Evolutionary conservation across 139 green algal genomes (phyloP), one percentile per base, ranked within the genome.

Genomic region (Zygnema cylindricum): DNA sequence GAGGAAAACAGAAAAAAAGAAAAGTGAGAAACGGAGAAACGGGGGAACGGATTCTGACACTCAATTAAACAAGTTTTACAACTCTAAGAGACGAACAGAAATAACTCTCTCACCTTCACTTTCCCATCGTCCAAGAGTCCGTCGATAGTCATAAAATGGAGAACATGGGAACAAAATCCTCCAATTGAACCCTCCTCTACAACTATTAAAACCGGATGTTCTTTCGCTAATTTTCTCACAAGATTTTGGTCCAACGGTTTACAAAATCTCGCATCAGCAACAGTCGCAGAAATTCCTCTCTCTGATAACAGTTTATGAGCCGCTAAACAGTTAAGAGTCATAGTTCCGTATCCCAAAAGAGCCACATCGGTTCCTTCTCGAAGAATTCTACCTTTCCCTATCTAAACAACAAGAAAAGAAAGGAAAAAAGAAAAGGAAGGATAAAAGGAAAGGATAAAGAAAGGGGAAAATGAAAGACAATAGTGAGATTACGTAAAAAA

Each of bases 151-250:
- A 98, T 91, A 94, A 97, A 98, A 55, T 97, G 94, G 42, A 92
- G 40, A 76, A 99, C 97, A 88, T 99, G 96, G 0, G 96, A 94
- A 21, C 94, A 96, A 92, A 99, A 99, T 36, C 98, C 98, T 55
- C 98, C 98, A 43, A 99, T 97, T 40, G 95, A 93, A 35, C 96
- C 96, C 95, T 99, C 98, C 93, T 99, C 98, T 16, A 99, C 95
- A 30, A 93, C 98, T 90, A 99, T 96, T 92, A 99, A 30, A 32
- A 96, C 94, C 0, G 92, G 85, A 92, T 99, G 97, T 91, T 99
- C 92, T 54, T 90, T 94, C 7, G 94, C 96, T 41, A 96, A 55
- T 35, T 84, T 85, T 16, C 92, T 88, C 54, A 95, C 93, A 35
- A 99, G 92, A 43, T 92, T 78, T 0, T 90, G 95, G 93, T 99